phyloP scores from a whole-genome alignment of 352 stramenopile species.

The Phytopythium sindhum region DNA sequence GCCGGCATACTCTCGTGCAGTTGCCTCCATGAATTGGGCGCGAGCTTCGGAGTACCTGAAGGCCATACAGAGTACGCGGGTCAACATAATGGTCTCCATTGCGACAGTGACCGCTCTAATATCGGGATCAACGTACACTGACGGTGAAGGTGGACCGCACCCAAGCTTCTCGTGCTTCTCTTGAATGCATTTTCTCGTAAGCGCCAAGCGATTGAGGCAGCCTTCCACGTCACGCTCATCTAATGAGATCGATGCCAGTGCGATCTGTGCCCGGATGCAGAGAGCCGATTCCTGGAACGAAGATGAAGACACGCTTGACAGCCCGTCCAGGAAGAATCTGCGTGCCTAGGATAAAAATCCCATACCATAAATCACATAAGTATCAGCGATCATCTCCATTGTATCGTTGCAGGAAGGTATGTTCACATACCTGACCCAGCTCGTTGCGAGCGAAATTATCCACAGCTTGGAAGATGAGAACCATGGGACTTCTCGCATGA shows the following conservation, averaged over 20 bases:
- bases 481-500: conserved; percentile 50
- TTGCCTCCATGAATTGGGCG: conserved; percentile 49
- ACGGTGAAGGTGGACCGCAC: conserved; percentile 21
- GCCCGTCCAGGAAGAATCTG: conserved; percentile 44
- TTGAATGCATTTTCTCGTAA: conserved; percentile 32
- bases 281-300: conserved; percentile 64
- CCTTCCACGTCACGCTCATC: conserved; percentile 50
- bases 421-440: conserved; percentile 19
- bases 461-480: conserved; percentile 39
- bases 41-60: conserved; percentile 54
- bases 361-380: not conserved
- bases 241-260: conserved; percentile 46
- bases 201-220: conserved; percentile 45
- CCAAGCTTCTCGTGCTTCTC: conserved; percentile 48
- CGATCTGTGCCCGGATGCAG: conserved; percentile 54
- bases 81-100: not conserved
- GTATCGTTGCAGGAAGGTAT: not conserved
- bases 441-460: conserved; percentile 22
- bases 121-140: conserved; percentile 32
- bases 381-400: not conserved
- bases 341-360: conserved; percentile 30
- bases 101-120: not conserved
- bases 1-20: conserved; percentile 45
- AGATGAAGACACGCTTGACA: conserved; percentile 55
- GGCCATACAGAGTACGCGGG: conserved; percentile 1